A percentile compares a stretch with the other conserved stretches of the same genome.
Evolutionary conservation across 331 rosid genomes (phyloP).

Genomic region (Quercus phellos): DNA sequence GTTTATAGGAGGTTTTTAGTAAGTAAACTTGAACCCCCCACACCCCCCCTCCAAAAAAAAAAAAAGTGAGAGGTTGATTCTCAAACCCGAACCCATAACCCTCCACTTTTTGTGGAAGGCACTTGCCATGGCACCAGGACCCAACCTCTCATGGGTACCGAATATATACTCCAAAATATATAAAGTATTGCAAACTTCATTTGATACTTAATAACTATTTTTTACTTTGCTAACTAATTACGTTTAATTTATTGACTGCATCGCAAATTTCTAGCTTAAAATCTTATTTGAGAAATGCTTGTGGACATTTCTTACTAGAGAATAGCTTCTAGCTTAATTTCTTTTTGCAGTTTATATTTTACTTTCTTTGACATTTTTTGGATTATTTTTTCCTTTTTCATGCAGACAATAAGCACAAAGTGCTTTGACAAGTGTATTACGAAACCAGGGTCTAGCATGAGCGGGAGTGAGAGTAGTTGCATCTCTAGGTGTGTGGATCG

Average conservation of each 20-base stretch:
- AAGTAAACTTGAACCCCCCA: too few relatives aligned
- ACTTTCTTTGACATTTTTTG: background rate
- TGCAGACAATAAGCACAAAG: conserved; percentile 74
- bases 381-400: conserved; percentile 6
- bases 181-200: background rate
- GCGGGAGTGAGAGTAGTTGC: conserved; percentile 88
- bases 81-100: too few relatives aligned
- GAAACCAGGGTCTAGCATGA: conserved; percentile 85
- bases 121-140: too few relatives aligned
- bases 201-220: background rate
- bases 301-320: background rate
- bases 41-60: too few relatives aligned
- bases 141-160: background rate
- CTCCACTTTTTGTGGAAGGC: too few relatives aligned
- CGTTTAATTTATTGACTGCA: background rate
- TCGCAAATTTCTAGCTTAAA: background rate
- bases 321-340: background rate
- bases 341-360: background rate
- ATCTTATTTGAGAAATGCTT: background rate
- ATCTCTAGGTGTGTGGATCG: conserved; percentile 90
- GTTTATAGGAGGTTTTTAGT: too few relatives aligned
- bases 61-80: too few relatives aligned
- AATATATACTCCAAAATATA: background rate
- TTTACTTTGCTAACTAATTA: background rate
- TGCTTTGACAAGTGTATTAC: conserved; percentile 90